Conservation (phyloP, 2,329 filamentous ascomycete species). For the Escovopsis weberi region DNA sequence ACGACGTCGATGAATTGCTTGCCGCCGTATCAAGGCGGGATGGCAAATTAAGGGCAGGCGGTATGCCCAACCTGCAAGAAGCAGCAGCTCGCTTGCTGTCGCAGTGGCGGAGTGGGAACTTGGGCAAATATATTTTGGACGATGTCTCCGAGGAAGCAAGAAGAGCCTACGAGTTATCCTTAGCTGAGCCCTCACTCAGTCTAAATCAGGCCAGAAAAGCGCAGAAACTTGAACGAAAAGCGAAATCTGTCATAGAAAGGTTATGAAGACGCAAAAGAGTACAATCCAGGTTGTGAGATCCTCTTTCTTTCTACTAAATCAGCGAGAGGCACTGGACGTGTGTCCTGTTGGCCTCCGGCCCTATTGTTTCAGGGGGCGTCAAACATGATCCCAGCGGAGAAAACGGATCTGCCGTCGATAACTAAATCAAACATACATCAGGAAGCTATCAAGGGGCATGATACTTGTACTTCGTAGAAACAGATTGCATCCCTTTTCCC, state of each 20-base stretch:
- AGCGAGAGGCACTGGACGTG: no score
- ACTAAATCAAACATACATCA: no score
- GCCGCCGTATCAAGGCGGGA: constrained; percentile 55
- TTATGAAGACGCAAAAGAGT: no score
- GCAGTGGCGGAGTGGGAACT: constrained; percentile 61
- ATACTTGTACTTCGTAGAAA: no score
- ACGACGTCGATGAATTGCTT: constrained; percentile 65
- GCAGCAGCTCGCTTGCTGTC: constrained; percentile 71
- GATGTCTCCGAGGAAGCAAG: constrained; percentile 50
- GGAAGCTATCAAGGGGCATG: no score
- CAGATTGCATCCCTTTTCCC: no score
- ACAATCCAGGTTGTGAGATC: no score
- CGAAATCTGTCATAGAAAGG: neutral
- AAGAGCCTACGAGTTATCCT: constrained; percentile 28
- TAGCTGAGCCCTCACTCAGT: constrained; percentile 38
- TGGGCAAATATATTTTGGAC: constrained; percentile 72
- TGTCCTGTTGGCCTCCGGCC: no score
- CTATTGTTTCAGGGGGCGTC: no score
- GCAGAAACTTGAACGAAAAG: constrained; percentile 44
- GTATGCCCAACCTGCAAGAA: constrained; percentile 52
- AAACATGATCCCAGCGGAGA: no score
- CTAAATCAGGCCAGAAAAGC: constrained; percentile 54
- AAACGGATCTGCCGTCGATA: no score
- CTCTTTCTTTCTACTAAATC: no score
- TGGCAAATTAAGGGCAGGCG: constrained; percentile 62